A percentile compares a stretch with the other conserved stretches of the same genome.
These are phyloP conservation scores for Brassica incana DNA, from an alignment of 345 rosid genomes.

Conservation along the genomic window DNA sequence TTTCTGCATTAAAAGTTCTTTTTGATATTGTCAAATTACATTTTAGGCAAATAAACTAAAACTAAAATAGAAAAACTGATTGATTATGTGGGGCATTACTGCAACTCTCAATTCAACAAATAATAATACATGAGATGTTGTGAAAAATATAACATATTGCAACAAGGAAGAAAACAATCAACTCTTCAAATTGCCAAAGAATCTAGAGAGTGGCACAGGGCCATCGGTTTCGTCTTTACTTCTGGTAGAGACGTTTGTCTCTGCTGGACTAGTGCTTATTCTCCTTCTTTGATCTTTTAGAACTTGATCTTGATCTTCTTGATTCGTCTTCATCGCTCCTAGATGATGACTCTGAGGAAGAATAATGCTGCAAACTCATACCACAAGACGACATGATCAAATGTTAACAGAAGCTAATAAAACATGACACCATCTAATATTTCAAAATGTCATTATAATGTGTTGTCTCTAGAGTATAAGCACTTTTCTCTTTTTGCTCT, in stretches of 20 bases:
- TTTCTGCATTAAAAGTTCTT: not conserved
- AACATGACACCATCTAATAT: not conserved
- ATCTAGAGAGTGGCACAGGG: constrained; percentile 87
- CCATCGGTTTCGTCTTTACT: constrained; percentile 60
- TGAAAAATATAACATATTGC: constrained; percentile 30
- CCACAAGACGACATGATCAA: not conserved
- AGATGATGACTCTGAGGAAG: constrained; percentile 71
- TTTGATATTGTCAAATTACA: not conserved
- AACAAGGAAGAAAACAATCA: constrained; percentile 28
- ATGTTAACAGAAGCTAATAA: not conserved
- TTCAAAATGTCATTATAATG: not conserved
- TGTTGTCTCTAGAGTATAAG: not conserved
- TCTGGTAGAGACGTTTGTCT: constrained; percentile 50
- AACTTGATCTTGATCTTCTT: constrained; percentile 79
- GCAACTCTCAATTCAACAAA: constrained; percentile 31
- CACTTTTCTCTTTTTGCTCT: constrained; percentile 86
- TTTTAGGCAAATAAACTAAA: not conserved
- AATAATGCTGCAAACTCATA: constrained; percentile 62
- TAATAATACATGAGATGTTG: constrained; percentile 26
- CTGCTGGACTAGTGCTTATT: constrained; percentile 67
- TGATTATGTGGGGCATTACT: constrained; percentile 8
- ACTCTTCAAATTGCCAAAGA: constrained; percentile 75
- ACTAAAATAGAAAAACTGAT: not conserved
- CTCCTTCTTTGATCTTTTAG: constrained; percentile 62
- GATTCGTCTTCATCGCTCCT: constrained; percentile 81